A percentile compares a stretch with the other conserved stretches of the same genome.
phyloP scores from a whole-genome alignment of 208 protist species.

The Trypanosoma avium region DNA sequence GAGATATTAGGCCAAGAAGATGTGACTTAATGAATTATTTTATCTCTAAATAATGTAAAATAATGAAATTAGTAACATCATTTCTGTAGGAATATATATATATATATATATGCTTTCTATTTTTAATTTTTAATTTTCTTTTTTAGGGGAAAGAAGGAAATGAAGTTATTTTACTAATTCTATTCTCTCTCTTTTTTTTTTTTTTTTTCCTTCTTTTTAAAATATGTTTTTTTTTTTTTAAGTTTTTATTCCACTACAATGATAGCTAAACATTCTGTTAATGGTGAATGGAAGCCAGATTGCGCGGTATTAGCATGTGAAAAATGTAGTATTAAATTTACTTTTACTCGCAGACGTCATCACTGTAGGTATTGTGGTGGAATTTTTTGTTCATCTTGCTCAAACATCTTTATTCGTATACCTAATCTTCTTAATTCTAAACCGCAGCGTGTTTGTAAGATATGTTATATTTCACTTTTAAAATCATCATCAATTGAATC shows the following conservation, averaged over 20 bases:
- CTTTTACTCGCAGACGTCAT: slow-evolving; percentile 35
- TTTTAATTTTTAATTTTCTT: slow-evolving; percentile 14
- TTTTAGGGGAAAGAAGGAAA: too few relatives aligned
- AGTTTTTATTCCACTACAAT: not conserved
- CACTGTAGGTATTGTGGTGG: slow-evolving; percentile 35
- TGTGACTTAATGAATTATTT: not conserved
- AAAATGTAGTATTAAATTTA: slow-evolving; percentile 31
- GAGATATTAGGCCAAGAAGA: not conserved
- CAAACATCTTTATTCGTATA: slow-evolving; percentile 21
- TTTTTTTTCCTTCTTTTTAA: slow-evolving; percentile 9
- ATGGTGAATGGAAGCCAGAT: slow-evolving; percentile 38
- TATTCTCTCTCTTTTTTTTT: slow-evolving; percentile 1
- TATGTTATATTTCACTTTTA: slow-evolving; percentile 22
- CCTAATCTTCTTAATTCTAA: slow-evolving; percentile 22
- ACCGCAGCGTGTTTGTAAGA: slow-evolving; percentile 46
- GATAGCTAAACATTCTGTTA: slow-evolving; percentile 4
- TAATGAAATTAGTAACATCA: too few relatives aligned
- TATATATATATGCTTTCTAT: not conserved
- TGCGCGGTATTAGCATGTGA: slow-evolving; percentile 27
- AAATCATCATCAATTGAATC: not conserved
- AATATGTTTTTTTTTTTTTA: not conserved
- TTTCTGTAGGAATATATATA: not conserved
- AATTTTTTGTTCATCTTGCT: slow-evolving; percentile 53
- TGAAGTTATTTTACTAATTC: too few relatives aligned
- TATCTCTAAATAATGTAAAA: slow-evolving; percentile 11